Percentiles rank a stretch among this genome's conserved stretches.
These are phyloP conservation scores for Cadophora sp. DNA, from an alignment of 2,329 filamentous ascomycete species.

Conservation along the genomic window DNA sequence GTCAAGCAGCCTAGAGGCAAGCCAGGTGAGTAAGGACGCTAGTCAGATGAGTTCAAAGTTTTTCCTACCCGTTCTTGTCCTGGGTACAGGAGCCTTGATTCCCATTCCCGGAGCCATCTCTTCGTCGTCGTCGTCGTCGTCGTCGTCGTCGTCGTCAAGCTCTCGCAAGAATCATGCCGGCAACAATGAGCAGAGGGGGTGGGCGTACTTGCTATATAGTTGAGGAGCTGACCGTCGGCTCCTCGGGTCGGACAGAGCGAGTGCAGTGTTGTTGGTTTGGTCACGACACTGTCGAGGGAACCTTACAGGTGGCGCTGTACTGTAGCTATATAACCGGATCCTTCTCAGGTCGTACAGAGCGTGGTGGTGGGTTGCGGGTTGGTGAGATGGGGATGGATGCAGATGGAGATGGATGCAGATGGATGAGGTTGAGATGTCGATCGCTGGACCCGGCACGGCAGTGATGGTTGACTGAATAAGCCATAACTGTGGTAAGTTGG, in stretches of 20 bases:
- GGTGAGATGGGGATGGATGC: not conserved
- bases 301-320: not conserved
- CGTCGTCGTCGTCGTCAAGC: not conserved
- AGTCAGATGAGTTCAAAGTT: not conserved
- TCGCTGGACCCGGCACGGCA: not conserved
- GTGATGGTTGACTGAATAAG: not conserved
- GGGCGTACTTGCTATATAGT: constrained; percentile 1
- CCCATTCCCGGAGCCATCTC: constrained; percentile 41
- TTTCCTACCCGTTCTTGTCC: constrained; percentile 41
- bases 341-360: not conserved
- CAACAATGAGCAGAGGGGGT: not conserved
- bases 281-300: not conserved
- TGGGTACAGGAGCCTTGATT: constrained; percentile 41
- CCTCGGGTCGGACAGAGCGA: not conserved
- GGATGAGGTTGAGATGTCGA: not conserved
- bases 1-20: constrained; percentile 61
- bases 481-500: not conserved
- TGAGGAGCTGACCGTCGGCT: not conserved
- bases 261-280: not conserved
- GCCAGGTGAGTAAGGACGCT: constrained; percentile 13
- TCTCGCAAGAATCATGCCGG: not conserved
- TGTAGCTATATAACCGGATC: not conserved
- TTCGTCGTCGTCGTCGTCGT: not conserved
- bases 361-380: not conserved
- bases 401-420: not conserved